Conservation (phyloP, 306 rosid genomes). For the Inga leiocalycina region DNA sequence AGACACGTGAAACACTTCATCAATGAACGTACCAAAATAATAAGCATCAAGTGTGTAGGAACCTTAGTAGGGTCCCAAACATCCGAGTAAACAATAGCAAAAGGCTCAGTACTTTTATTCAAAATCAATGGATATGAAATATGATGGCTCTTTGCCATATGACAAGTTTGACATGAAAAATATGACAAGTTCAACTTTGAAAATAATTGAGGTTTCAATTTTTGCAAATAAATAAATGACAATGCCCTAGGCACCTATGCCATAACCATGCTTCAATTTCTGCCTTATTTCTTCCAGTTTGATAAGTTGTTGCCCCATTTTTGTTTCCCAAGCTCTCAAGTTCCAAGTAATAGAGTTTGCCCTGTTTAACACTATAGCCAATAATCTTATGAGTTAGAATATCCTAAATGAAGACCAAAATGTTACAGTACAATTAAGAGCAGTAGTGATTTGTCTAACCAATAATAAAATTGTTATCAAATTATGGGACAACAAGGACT, state of each 20-base stretch:
- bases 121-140: background rate
- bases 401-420: background rate
- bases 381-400: background rate
- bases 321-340: background rate
- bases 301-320: no score
- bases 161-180: background rate
- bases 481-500: no score
- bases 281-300: background rate
- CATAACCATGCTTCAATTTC: background rate
- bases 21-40: conserved; percentile 9
- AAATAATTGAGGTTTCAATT: background rate
- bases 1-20: background rate
- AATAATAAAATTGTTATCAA: no score
- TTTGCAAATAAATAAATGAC: background rate
- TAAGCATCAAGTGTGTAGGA: background rate
- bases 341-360: background rate
- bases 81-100: background rate
- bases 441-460: background rate
- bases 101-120: background rate
- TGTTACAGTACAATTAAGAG: background rate
- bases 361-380: background rate
- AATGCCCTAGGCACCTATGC: background rate
- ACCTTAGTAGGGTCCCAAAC: background rate
- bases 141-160: background rate
- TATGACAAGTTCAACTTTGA: background rate